Conservation (phyloP, 2,329 filamentous ascomycete species). For the Aureobasidium sp. region DNA sequence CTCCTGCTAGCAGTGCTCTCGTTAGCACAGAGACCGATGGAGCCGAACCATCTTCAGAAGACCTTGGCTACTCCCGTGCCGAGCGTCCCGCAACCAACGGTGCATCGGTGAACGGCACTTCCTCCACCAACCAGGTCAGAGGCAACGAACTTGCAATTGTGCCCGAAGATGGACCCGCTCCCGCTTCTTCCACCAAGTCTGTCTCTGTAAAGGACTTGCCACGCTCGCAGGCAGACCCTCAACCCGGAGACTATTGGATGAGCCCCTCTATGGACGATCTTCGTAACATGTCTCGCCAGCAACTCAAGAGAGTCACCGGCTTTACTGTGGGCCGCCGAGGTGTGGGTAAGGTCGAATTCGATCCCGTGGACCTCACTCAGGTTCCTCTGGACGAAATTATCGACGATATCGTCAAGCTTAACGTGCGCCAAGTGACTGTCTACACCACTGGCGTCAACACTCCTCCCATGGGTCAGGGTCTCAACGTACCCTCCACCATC, state of each 20-base stretch:
- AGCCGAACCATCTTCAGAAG: conserved; percentile 50
- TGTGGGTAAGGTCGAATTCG: conserved; percentile 76
- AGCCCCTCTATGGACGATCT: conserved; percentile 68
- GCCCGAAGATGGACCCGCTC: conserved; percentile 56
- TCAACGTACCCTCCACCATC: conserved; percentile 87
- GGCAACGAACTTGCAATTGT: conserved; percentile 74
- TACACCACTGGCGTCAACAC: conserved; percentile 72
- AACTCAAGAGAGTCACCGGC: conserved; percentile 65
- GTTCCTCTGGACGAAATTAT: conserved; percentile 76
- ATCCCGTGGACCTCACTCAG: conserved; percentile 72
- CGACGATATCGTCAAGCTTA: conserved; percentile 67
- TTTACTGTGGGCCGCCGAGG: conserved; percentile 79
- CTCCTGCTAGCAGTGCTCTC: conserved; percentile 42
- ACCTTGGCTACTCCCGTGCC: conserved; percentile 55
- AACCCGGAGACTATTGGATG: conserved; percentile 81
- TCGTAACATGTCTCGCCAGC: conserved; percentile 68
- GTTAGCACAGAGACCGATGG: conserved; percentile 43
- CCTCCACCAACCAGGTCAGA: conserved; percentile 61
- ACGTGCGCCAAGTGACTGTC: conserved; percentile 75
- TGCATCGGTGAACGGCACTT: conserved; percentile 34
- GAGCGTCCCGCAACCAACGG: conserved; percentile 27
- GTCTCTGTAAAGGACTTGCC: conserved; percentile 12
- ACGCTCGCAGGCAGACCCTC: conserved; percentile 31
- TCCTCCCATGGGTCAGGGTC: conserved; percentile 73
- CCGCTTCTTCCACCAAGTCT: conserved; percentile 1